Conservation (phyloP, 495 filamentous ascomycete species). For the Melanomma pulvis-pyrius region DNA sequence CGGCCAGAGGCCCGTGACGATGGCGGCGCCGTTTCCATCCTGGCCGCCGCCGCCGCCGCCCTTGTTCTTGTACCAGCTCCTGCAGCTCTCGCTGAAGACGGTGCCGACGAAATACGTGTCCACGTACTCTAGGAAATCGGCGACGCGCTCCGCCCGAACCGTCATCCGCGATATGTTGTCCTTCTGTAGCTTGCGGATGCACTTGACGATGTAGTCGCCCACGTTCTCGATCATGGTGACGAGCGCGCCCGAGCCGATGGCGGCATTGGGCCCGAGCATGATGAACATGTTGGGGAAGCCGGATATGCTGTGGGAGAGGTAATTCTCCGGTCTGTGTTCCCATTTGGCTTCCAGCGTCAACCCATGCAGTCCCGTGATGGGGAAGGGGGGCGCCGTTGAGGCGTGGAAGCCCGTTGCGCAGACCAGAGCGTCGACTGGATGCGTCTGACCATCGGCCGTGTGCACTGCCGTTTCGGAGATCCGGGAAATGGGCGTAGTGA, state of each 20-base stretch:
- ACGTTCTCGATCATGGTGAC: conserved; percentile 42
- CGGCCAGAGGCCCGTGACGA: conserved; percentile 39
- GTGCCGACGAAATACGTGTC: conserved; percentile 32
- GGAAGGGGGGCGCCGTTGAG: conserved; percentile 43
- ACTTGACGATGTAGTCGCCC: conserved; percentile 38
- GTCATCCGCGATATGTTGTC: conserved; percentile 27
- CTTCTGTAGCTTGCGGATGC: conserved; percentile 30
- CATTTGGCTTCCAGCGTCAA: conserved; percentile 38
- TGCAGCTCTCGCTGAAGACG: conserved; percentile 32
- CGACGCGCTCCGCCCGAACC: conserved; percentile 16
- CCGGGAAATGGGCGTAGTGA: conserved; percentile 33
- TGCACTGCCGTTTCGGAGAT: conserved; percentile 39
- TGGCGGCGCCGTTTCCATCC: conserved; percentile 24
- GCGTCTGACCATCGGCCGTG: conserved; percentile 40
- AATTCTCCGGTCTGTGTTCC: conserved; percentile 36
- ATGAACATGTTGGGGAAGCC: conserved; percentile 44
- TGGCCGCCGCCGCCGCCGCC: neutral
- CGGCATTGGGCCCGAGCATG: conserved; percentile 44
- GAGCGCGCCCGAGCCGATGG: conserved; percentile 43
- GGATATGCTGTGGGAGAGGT: conserved; percentile 42
- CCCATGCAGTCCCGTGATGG: conserved; percentile 33
- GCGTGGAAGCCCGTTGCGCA: conserved; percentile 47
- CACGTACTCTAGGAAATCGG: conserved; percentile 31
- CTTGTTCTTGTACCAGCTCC: conserved; percentile 4
- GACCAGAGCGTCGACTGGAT: conserved; percentile 43